phyloP scores from a whole-genome alignment of 2,329 filamentous ascomycete species.

The Xylaria sp. region DNA sequence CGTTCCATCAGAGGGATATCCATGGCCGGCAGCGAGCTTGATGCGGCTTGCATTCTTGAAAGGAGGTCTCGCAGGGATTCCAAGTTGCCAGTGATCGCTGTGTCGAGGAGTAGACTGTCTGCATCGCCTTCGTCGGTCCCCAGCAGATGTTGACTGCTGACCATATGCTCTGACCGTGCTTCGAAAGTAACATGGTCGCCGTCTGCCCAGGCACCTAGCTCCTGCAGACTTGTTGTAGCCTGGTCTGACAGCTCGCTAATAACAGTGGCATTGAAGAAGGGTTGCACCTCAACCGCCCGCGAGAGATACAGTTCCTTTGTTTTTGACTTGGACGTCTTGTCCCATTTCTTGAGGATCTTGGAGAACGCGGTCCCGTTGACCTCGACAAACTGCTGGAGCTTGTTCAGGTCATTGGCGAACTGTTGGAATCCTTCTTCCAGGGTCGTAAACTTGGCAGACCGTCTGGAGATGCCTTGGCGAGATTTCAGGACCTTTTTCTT shows the following conservation, averaged over 20 bases:
- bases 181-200: slow-evolving; percentile 90
- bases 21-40: slow-evolving; percentile 50
- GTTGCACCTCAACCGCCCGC: slow-evolving; percentile 93
- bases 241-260: slow-evolving; percentile 97
- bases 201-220: slow-evolving; percentile 95
- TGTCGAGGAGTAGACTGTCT: slow-evolving; percentile 85
- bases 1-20: slow-evolving; percentile 67
- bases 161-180: slow-evolving; percentile 60
- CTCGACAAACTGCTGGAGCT: slow-evolving; percentile 97
- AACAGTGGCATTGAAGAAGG: slow-evolving; percentile 96
- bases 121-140: slow-evolving; percentile 87
- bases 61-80: slow-evolving; percentile 80
- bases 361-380: slow-evolving; percentile 98
- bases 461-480: slow-evolving; percentile 76
- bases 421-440: slow-evolving; percentile 96
- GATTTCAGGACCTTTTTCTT: slow-evolving; percentile 93
- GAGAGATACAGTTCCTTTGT: slow-evolving; percentile 98
- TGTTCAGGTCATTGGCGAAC: slow-evolving; percentile 95
- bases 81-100: slow-evolving; percentile 79
- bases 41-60: slow-evolving; percentile 64
- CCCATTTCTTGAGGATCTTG: slow-evolving; percentile 99
- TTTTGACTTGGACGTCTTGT: slow-evolving; percentile 98
- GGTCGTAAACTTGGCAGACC: slow-evolving; percentile 91
- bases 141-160: slow-evolving; percentile 66
- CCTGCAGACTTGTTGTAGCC: slow-evolving; percentile 92